These are phyloP conservation scores for Peterozyma xylosa DNA, from an alignment of 805 yeast species.

Conservation along the genomic window DNA sequence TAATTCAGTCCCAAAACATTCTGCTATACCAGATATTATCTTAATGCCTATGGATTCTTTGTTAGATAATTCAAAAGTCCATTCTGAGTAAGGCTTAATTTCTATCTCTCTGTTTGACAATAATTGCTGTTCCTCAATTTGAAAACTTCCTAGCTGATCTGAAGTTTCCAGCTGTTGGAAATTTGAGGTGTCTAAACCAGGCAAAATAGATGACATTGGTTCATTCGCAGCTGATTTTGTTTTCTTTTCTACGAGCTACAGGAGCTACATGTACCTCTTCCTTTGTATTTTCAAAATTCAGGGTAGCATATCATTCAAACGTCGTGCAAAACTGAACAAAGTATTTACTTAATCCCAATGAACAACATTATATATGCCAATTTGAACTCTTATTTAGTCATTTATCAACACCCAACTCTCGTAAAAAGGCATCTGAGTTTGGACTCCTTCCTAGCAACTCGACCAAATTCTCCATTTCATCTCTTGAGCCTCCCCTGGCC, in stretches of 20 bases:
- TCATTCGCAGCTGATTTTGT: too few species aligned
- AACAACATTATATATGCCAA: neutral
- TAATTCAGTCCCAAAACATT: conserved; percentile 88
- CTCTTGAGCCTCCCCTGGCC: conserved; percentile 67
- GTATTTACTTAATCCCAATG: too few species aligned
- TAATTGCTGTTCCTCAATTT: neutral
- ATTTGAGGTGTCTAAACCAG: conserved; percentile 5
- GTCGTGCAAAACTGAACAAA: too few species aligned
- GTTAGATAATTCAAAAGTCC: conserved; percentile 68
- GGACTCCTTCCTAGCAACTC: conserved; percentile 76
- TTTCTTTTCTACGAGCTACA: too few species aligned
- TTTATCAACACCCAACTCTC: conserved; percentile 46
- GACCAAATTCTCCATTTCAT: conserved; percentile 54
- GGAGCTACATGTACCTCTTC: too few species aligned
- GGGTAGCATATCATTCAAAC: too few species aligned
- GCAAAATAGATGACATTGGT: conserved; percentile 1
- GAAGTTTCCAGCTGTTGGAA: neutral
- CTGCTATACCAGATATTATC: conserved; percentile 66
- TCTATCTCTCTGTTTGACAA: neutral
- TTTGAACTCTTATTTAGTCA: too few species aligned
- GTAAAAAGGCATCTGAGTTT: conserved; percentile 60
- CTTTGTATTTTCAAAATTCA: too few species aligned
- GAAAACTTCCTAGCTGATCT: neutral
- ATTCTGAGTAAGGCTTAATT: conserved; percentile 38
- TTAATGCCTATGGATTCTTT: conserved; percentile 42